Evolutionary conservation across 768 basidiomycete genomes (phyloP), one percentile per base, ranked within the genome.

Genomic region (Crepidotus variabilis): DNA sequence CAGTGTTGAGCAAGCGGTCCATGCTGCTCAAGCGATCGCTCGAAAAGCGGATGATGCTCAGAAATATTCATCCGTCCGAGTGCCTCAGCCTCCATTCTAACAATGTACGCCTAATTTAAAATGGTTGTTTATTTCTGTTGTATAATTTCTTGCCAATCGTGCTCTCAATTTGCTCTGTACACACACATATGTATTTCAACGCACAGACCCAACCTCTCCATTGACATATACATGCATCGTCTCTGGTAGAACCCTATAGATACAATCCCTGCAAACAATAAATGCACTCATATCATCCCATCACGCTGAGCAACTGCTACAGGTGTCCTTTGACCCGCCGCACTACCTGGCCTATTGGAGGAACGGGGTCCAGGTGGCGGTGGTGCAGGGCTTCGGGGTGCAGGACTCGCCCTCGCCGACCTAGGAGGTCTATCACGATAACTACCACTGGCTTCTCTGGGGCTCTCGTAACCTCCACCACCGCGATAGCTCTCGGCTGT

Each of bases 321-420:
- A 2, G 77, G 81, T 3, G 81, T 77, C 18, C 80, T 77, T 58
- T 73, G 75, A 13, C 73, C 76, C 18, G 75, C 61, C 24, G 74
- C 65, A 64, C 85, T 88, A 11, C 81, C 79, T 1, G 89, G 88
- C 9, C 88, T 75, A 68, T 87, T 83, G 20, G 74, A 73, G 54
- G 88, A 89, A 50, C 88, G 65, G 20, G 28, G 28, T 28, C 28
- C 28, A 28, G 69, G 78, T 16, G 88, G 87, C 2, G 85, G 81
- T 20, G 65, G 61, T 0, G 49, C 63, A 28, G 68, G 67, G 47
- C 64, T 65, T 24, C 65, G 63, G 0, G 80, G 84, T 0, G 79
- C 81, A n/a, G 80, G 80, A 61, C 78, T 77, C 14, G 67, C 70
- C 50, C 69, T 64, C 32, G 66, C 58, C 6, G 69, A 64, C 51